These are phyloP conservation scores for Fomitiporia mediterranea DNA, from an alignment of 1,284 basidiomycete genomes.

Conservation along the genomic window DNA sequence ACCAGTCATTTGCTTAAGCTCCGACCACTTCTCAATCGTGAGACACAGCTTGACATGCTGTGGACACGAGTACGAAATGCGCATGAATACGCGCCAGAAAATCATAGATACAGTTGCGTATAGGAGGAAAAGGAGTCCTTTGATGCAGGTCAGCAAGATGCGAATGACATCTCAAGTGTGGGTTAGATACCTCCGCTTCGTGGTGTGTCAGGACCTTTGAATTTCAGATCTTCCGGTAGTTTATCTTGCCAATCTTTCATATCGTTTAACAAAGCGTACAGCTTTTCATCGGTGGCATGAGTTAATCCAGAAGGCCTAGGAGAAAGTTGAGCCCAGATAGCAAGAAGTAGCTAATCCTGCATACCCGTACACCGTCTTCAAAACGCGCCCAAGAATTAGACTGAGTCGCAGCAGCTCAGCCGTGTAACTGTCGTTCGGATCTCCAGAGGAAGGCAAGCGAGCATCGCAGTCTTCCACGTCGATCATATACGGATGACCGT, in stretches of 20 bases:
- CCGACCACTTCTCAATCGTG: slow-evolving; percentile 75
- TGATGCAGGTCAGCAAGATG: slow-evolving; percentile 6
- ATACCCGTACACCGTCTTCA: slow-evolving; percentile 88
- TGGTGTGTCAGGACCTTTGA: slow-evolving; percentile 61
- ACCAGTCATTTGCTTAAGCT: slow-evolving; percentile 66
- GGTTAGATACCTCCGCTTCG: slow-evolving; percentile 51
- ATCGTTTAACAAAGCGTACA: slow-evolving; percentile 66
- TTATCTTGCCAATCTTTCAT: slow-evolving; percentile 74
- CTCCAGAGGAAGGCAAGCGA: slow-evolving; percentile 75
- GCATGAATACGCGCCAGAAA: slow-evolving; percentile 94
- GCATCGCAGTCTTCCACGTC: slow-evolving; percentile 93
- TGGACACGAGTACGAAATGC: slow-evolving; percentile 85
- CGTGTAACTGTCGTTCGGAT: slow-evolving; percentile 70
- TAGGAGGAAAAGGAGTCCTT: slow-evolving; percentile 80
- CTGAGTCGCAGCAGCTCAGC: slow-evolving; percentile 85
- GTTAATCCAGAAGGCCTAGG: slow-evolving; percentile 79
- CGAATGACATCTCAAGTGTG: too few species aligned
- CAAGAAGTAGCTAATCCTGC: slow-evolving; percentile 18
- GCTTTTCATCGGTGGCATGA: slow-evolving; percentile 73
- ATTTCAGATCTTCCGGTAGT: slow-evolving; percentile 72
- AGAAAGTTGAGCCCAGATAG: slow-evolving; percentile 17
- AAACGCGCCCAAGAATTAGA: slow-evolving; percentile 80
- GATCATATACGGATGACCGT: slow-evolving; percentile 87
- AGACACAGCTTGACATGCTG: slow-evolving; percentile 81
- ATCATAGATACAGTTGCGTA: slow-evolving; percentile 87